Percentiles rank a stretch among this genome's conserved stretches.
phyloP scores from a whole-genome alignment of 2,329 filamentous ascomycete species.

The Talaromyces sp. region DNA sequence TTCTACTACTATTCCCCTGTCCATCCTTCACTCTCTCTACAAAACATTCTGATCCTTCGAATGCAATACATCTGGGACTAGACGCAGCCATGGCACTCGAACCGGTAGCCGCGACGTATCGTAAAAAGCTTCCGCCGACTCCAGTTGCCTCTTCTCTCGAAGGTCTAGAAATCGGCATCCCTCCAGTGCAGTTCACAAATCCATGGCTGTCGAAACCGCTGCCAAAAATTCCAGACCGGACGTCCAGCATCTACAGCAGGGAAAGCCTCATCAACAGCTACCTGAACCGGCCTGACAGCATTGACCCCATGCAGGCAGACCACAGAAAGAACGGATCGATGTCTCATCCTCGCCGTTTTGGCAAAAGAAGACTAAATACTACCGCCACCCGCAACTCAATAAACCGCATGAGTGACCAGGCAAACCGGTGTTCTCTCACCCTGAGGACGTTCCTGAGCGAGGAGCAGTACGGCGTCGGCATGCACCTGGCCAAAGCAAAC shows the following conservation, averaged over 20 bases:
- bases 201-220: slow-evolving; percentile 14
- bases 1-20: neutral
- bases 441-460: slow-evolving; percentile 19
- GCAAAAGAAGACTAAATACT: neutral
- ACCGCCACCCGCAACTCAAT: slow-evolving; percentile 1
- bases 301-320: neutral
- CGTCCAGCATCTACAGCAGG: slow-evolving; percentile 10
- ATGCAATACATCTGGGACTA: neutral
- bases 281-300: neutral
- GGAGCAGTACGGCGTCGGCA: slow-evolving; percentile 20
- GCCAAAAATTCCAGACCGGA: slow-evolving; percentile 7
- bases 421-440: slow-evolving; percentile 11
- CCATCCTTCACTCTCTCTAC: neutral
- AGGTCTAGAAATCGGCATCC: slow-evolving; percentile 32
- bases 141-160: slow-evolving; percentile 31
- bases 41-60: too few relatives aligned
- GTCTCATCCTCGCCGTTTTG: neutral
- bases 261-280: slow-evolving; percentile 11
- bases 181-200: slow-evolving; percentile 24
- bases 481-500: slow-evolving; percentile 20
- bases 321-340: neutral
- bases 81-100: neutral
- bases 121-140: slow-evolving; percentile 27
- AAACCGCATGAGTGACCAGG: neutral
- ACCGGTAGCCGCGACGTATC: slow-evolving; percentile 11